Base-by-base conservation (phyloP, 495 filamentous ascomycete species). In the Copromyces sp. region DNA sequence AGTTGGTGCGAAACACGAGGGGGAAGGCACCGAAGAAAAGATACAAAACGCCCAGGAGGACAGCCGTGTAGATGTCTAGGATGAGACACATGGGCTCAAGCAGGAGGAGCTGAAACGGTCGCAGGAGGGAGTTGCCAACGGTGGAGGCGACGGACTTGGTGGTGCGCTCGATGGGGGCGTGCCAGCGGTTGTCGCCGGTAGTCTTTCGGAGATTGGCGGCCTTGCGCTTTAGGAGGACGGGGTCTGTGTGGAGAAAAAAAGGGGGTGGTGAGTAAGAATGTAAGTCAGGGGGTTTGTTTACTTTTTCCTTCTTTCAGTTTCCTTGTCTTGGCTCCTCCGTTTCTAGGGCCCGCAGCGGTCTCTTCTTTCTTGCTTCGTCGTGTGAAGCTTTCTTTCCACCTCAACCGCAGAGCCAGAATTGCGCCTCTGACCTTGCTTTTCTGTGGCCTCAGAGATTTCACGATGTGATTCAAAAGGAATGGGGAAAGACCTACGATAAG, bases 11-110 rank as follows among this genome's bases (percentile, higher is more conserved):
- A 79, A 98, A 99, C 29, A 97, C 90, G 44, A 97, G 81, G 9
- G 92, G 88, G 78, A 97, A 98, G 0, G 94, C 94, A 9, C 95
- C 94, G 79, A 99, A 97, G 84, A 98, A 99, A 7, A 99, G 88
- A 77, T 99, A 98, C 1, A 98, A 82, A 41, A 97, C 90, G 11
- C 94, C 95, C 1, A 98, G 85, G 11, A 98, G 83, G 29, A 98
- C 86, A 37, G 94, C 93, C 3, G 92, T 92, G 75, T 95, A 93
- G 11, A 95, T 78, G 80, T 94, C 97, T 35, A 99, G 90, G 70
- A 91, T 87, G 68, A 94, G 80, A 65, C 89, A 91, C 93, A 98
- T 98, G 37, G 93, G 93, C 82, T 98, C 95, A 45, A 94, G 84
- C 32, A 90, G 77, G 35, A 99, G 86, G 3, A 99, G 86, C 76